phyloP scores from a whole-genome alignment of 1,284 basidiomycete species.

The Cronartium ribicola region DNA sequence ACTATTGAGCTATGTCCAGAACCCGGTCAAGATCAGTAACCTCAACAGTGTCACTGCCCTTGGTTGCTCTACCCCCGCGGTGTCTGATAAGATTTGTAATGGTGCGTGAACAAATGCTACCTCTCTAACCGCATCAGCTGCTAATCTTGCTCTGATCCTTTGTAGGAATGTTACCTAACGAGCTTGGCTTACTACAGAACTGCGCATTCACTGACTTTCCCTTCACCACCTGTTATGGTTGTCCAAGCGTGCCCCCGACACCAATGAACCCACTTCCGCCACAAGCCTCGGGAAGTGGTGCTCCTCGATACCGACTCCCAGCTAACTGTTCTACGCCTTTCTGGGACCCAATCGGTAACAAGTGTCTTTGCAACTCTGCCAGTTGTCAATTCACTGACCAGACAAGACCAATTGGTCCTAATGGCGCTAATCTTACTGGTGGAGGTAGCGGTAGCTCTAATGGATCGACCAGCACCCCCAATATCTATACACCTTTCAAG shows the following conservation, averaged over 20 bases:
- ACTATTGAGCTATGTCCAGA: conserved; percentile 67
- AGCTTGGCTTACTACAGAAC: conserved; percentile 57
- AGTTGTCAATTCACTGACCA: conserved; percentile 63
- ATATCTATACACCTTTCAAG: conserved; percentile 37
- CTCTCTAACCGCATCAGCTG: not conserved
- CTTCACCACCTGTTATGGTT: conserved; percentile 67
- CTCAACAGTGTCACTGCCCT: conserved; percentile 59
- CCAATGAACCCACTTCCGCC: conserved; percentile 63
- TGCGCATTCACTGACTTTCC: conserved; percentile 69
- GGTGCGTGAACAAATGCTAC: conserved; percentile 64
- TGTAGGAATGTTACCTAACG: conserved; percentile 43
- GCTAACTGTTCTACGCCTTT: conserved; percentile 70
- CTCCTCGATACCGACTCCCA: conserved; percentile 55
- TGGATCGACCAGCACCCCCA: not conserved
- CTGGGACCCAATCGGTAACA: conserved; percentile 67
- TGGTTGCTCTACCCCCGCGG: conserved; percentile 62
- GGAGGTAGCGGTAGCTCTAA: conserved; percentile 45
- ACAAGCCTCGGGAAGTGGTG: conserved; percentile 57
- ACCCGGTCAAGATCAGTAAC: conserved; percentile 65
- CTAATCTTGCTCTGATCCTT: not conserved
- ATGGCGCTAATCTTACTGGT: conserved; percentile 63
- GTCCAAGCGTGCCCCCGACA: conserved; percentile 60
- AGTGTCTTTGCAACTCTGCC: conserved; percentile 61
- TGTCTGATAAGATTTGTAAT: conserved; percentile 63
- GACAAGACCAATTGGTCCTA: conserved; percentile 66